phyloP scores from a whole-genome alignment of 345 rosid genomes.

The Bretschneidera sinensis region DNA sequence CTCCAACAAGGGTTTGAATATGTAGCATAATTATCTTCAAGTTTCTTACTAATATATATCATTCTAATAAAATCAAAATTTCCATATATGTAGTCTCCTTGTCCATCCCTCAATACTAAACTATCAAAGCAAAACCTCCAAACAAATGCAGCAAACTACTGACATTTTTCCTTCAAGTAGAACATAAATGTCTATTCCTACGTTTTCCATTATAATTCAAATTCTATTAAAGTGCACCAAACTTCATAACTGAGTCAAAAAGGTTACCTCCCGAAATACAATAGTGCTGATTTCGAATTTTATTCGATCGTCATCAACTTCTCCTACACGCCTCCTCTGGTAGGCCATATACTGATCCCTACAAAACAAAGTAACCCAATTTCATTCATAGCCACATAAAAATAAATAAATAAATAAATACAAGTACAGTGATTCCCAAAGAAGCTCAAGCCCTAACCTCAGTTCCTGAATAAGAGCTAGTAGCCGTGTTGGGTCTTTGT shows the following conservation, averaged over 20 bases:
- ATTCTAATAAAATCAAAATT: too few relatives aligned
- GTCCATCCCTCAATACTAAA: too few relatives aligned
- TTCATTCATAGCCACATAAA: background rate
- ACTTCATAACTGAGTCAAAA: background rate
- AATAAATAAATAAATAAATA: too few relatives aligned
- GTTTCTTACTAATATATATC: too few relatives aligned
- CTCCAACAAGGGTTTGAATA: too few relatives aligned
- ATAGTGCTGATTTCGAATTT: conserved; percentile 87
- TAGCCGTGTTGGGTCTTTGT: conserved; percentile 60
- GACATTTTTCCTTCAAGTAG: too few relatives aligned
- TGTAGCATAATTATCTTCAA: too few relatives aligned
- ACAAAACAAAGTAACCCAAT: conserved; percentile 5
- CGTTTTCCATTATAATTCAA: too few relatives aligned
- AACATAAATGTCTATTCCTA: background rate
- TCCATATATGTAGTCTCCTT: too few relatives aligned
- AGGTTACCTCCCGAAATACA: conserved; percentile 76
- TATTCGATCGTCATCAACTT: conserved; percentile 79
- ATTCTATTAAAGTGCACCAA: too few relatives aligned
- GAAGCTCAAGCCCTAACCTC: conserved; percentile 40
- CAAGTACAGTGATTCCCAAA: background rate
- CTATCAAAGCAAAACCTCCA: too few relatives aligned
- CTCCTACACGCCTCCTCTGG: conserved; percentile 63
- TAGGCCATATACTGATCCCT: conserved; percentile 66
- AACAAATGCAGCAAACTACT: too few relatives aligned
- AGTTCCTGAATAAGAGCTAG: conserved; percentile 61